A percentile compares a stretch with the other conserved stretches of the same genome.
Conservation (phyloP, 1,284 basidiomycete species). For the Mixia osmundae region DNA sequence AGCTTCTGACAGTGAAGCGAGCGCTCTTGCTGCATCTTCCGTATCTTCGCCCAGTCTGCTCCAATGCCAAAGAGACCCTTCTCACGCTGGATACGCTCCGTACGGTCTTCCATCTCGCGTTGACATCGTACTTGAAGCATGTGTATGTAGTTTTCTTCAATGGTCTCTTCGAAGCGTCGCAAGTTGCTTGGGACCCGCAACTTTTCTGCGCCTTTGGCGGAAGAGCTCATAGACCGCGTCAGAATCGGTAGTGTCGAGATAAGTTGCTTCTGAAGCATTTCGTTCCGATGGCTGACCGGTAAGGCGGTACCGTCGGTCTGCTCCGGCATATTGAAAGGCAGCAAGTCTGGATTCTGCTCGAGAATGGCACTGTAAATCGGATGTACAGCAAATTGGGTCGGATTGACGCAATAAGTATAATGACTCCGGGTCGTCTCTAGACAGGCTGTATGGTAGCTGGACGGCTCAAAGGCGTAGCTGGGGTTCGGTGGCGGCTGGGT, state of each 20-base stretch:
- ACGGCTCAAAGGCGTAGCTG: constrained; percentile 43
- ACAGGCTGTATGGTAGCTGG: constrained; percentile 31
- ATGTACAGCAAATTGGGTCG: constrained; percentile 49
- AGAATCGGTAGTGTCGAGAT: neutral
- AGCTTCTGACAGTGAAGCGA: constrained; percentile 52
- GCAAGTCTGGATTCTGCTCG: constrained; percentile 10
- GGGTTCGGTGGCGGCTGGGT: constrained; percentile 50
- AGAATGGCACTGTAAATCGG: constrained; percentile 26
- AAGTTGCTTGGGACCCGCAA: constrained; percentile 18
- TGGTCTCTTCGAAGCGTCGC: constrained; percentile 35
- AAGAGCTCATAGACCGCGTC: neutral
- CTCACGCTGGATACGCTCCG: constrained; percentile 44
- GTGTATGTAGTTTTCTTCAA: constrained; percentile 48
- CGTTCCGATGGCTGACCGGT: too few species aligned
- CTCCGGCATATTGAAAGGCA: too few species aligned
- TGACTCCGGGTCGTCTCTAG: constrained; percentile 41
- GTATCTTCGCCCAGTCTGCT: constrained; percentile 66
- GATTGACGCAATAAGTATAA: constrained; percentile 70
- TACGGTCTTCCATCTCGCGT: constrained; percentile 34
- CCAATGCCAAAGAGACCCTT: constrained; percentile 69
- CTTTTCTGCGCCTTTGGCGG: constrained; percentile 32
- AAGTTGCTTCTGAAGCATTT: neutral
- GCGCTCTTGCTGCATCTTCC: constrained; percentile 36
- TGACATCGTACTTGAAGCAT: constrained; percentile 47
- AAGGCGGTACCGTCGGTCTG: too few species aligned